Evolutionary conservation across 2,329 filamentous ascomycete genomes (phyloP).

Genomic region (Penicillium palitans): DNA sequence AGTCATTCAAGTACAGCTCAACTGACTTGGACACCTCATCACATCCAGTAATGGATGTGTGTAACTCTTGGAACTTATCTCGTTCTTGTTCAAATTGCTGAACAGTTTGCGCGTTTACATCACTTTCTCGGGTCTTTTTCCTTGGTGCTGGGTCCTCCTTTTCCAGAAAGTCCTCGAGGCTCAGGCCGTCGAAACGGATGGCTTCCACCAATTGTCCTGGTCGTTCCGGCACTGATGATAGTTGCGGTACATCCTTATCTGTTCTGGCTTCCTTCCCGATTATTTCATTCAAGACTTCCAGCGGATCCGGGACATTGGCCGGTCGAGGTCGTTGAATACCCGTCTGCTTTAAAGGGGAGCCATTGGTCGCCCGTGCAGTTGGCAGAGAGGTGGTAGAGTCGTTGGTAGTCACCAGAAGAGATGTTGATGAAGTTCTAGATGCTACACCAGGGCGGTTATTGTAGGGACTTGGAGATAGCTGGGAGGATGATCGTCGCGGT

Average conservation of each 20-base stretch:
- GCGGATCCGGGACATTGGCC: conserved; percentile 64
- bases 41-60: conserved; percentile 82
- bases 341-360: conserved; percentile 63
- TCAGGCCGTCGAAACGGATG: conserved; percentile 76
- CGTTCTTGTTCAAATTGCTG: conserved; percentile 81
- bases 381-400: conserved; percentile 77
- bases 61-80: conserved; percentile 83
- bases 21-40: conserved; percentile 93
- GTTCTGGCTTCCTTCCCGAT: conserved; percentile 46
- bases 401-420: conserved; percentile 68
- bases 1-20: conserved; percentile 86
- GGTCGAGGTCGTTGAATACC: conserved; percentile 50
- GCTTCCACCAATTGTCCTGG: conserved; percentile 58
- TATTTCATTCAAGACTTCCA: conserved; percentile 66
- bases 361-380: conserved; percentile 64
- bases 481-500: conserved; percentile 65
- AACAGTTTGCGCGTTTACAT: conserved; percentile 58
- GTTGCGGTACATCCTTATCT: conserved; percentile 11
- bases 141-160: conserved; percentile 29
- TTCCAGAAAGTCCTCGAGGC: conserved; percentile 69
- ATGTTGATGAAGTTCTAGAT: conserved; percentile 74
- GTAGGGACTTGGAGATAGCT: conserved; percentile 67
- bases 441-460: conserved; percentile 67
- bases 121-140: conserved; percentile 28
- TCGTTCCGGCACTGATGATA: conserved; percentile 23